Conservation (phyloP, 164 flowering plant genomes). For the Hamamelis virginiana region DNA sequence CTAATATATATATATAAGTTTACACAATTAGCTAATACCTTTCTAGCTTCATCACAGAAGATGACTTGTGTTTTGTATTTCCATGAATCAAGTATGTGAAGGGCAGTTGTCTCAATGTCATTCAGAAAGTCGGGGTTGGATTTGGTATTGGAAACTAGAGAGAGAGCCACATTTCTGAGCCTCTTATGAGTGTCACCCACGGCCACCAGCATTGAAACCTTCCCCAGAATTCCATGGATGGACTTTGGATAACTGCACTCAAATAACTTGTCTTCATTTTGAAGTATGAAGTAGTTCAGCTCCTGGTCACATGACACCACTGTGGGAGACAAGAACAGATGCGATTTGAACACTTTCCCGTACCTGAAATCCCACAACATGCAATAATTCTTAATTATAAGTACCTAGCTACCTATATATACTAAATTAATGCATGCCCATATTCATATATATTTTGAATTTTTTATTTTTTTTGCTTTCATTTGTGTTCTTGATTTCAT, state of each 20-base stretch:
- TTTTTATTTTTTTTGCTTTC: too few relatives aligned
- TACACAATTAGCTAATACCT: conserved; percentile 23
- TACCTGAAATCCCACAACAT: conserved; percentile 50
- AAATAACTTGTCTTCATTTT: conserved; percentile 65
- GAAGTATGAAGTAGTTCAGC: conserved; percentile 63
- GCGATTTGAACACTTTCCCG: conserved; percentile 73
- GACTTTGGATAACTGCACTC: conserved; percentile 65
- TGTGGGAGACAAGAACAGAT: conserved; percentile 57
- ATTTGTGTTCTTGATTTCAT: too few relatives aligned
- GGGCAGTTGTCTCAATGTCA: conserved; percentile 42
- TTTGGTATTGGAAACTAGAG: conserved; percentile 40
- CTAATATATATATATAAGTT: too few relatives aligned
- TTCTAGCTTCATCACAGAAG: conserved; percentile 58
- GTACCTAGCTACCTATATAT: too few relatives aligned
- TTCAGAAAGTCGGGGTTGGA: conserved; percentile 44
- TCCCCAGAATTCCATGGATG: conserved; percentile 60
- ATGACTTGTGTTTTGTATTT: conserved; percentile 32
- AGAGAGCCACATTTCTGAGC: conserved; percentile 50
- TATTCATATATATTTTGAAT: too few relatives aligned
- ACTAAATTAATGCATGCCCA: background rate
- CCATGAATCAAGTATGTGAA: conserved; percentile 45
- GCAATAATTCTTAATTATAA: too few relatives aligned
- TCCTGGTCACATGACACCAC: conserved; percentile 65
- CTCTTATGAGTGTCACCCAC: conserved; percentile 58
- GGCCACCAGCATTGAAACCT: conserved; percentile 60